Percentiles rank a stretch among this genome's conserved stretches.
Evolutionary conservation across 225 moss, liverwort and hornwort genomes (phyloP).

Genomic region (Rhytidiadelphus loreus): DNA sequence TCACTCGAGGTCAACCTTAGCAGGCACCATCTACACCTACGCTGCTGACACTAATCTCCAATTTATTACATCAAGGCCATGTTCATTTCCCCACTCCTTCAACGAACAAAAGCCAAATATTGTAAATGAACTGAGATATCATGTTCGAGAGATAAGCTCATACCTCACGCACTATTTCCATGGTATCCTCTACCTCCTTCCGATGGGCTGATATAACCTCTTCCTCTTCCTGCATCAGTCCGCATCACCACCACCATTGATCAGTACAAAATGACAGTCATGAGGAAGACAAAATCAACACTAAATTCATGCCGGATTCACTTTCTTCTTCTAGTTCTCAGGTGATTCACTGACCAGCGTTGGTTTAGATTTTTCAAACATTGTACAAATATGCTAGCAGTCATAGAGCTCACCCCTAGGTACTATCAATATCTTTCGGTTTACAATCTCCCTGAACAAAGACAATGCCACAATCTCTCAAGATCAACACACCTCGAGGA

Average conservation of each 20-base stretch:
- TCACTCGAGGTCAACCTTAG: neutral
- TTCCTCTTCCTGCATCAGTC: slow-evolving; percentile 78
- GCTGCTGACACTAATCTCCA: neutral
- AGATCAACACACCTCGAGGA: slow-evolving; percentile 61
- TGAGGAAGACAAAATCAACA: neutral
- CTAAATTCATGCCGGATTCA: neutral
- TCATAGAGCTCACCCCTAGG: neutral
- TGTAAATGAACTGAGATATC: neutral
- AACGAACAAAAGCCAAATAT: neutral
- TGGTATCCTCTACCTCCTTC: slow-evolving; percentile 98
- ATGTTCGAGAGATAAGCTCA: neutral
- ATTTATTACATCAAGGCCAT: neutral
- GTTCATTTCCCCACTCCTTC: neutral
- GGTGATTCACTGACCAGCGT: neutral
- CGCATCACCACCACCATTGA: neutral
- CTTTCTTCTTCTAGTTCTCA: neutral
- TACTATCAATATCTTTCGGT: neutral
- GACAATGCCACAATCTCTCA: neutral
- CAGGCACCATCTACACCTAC: neutral
- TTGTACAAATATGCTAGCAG: neutral
- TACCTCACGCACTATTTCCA: slow-evolving; percentile 99
- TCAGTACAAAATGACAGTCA: neutral
- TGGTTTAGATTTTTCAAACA: neutral
- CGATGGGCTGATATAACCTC: slow-evolving; percentile 98
- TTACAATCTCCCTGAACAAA: neutral